phyloP scores from a whole-genome alignment of 306 rosid species.

The Clitoria ternatea region DNA sequence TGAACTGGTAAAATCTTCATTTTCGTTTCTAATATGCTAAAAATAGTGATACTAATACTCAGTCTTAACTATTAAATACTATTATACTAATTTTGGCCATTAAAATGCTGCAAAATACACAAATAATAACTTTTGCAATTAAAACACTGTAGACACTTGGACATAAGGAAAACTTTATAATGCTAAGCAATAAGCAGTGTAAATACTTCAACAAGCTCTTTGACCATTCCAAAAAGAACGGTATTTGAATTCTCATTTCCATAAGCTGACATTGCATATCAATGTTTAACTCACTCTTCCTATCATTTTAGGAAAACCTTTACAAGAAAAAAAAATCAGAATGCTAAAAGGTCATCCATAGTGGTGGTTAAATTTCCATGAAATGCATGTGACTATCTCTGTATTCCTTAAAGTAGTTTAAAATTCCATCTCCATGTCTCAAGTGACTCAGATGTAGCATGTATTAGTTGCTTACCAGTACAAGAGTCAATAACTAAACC shows the following conservation, averaged over 20 bases:
- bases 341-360: neutral
- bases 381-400: neutral
- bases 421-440: neutral
- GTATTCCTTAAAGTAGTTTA: neutral
- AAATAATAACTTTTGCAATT: conserved; percentile 6
- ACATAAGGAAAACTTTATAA: neutral
- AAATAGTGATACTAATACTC: neutral
- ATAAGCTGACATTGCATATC: neutral
- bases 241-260: conserved; percentile 9
- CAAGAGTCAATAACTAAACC: conserved; percentile 7
- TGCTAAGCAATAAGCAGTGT: neutral
- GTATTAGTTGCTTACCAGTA: conserved; percentile 11
- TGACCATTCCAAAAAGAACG: neutral
- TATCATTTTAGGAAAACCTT: neutral
- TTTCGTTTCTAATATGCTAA: neutral
- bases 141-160: conserved; percentile 4
- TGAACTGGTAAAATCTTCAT: neutral
- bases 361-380: neutral
- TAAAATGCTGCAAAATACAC: conserved; percentile 7
- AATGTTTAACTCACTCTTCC: neutral
- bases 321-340: neutral
- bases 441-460: neutral
- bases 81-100: conserved; percentile 13
- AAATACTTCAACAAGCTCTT: too few relatives aligned
- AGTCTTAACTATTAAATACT: too few relatives aligned